phyloP scores from a whole-genome alignment of 163 green algal genomes.

The Chlorella variabilis region DNA sequence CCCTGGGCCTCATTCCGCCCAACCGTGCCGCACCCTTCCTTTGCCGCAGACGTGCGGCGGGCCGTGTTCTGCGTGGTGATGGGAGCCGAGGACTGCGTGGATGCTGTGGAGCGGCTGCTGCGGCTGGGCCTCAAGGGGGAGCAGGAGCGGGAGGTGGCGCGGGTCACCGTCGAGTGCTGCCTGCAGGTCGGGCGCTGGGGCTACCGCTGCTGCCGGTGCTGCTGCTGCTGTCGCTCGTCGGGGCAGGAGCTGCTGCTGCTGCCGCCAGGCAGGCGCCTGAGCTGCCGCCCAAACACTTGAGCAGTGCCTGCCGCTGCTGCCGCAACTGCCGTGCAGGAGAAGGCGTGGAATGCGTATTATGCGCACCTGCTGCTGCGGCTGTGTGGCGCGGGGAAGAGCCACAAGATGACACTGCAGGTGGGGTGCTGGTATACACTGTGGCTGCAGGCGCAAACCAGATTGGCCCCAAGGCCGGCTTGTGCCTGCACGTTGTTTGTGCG shows the following conservation, averaged over 20 bases:
- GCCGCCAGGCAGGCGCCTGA: no score
- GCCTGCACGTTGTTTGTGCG: no score
- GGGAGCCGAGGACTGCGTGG: conserved; percentile 78
- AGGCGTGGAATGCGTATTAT: conserved; percentile 94
- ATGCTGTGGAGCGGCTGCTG: conserved; percentile 90
- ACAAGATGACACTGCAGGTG: conserved; percentile 71
- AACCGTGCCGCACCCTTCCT: no score
- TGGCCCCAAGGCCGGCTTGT: no score
- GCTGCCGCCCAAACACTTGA: no score
- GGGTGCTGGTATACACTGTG: background rate
- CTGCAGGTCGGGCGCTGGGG: conserved; percentile 54
- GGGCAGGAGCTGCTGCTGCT: no score
- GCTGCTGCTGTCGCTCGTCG: no score
- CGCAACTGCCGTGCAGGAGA: conserved; percentile 66
- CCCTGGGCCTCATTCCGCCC: no score
- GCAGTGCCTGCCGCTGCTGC: background rate
- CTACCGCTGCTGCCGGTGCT: no score
- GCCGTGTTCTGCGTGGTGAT: conserved; percentile 93
- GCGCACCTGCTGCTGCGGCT: conserved; percentile 67
- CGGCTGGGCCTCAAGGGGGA: conserved; percentile 70
- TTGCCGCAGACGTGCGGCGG: conserved; percentile 71
- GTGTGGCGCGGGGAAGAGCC: conserved; percentile 50
- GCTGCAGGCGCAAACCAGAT: no score
- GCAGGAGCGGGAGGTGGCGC: conserved; percentile 82
- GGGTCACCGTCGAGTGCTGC: conserved; percentile 92